Evolutionary conservation across 23 red algal species (phyloP).

Genomic region (Cyanidium caldarium): DNA sequence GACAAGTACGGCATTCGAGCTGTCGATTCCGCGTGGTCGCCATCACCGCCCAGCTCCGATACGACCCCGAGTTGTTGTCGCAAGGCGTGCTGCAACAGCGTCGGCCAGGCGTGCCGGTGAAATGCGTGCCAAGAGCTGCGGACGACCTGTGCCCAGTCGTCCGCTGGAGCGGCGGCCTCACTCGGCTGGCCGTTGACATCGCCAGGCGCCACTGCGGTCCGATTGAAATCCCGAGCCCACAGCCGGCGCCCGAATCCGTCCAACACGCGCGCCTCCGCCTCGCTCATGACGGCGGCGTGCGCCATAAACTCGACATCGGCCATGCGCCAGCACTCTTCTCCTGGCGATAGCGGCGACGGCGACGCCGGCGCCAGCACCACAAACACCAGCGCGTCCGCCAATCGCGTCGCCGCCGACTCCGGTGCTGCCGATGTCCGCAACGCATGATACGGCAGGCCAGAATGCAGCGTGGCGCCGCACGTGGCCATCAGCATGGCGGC

Average conservation of each 20-base stretch:
- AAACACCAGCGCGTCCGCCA: not conserved
- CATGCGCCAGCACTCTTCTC: not conserved
- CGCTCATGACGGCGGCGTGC: not conserved
- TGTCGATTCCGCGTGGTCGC: too few relatives aligned
- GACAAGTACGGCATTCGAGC: too few relatives aligned
- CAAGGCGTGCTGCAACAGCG: too few relatives aligned
- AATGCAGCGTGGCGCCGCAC: not conserved
- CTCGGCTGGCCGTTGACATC: too few relatives aligned
- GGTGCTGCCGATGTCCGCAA: not conserved
- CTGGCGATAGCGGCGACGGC: not conserved
- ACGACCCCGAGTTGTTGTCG: too few relatives aligned
- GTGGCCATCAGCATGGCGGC: not conserved
- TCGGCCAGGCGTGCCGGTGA: too few relatives aligned
- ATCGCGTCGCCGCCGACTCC: not conserved
- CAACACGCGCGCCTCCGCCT: too few relatives aligned
- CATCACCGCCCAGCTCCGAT: too few relatives aligned
- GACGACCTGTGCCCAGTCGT: too few relatives aligned
- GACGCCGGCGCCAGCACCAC: not conserved
- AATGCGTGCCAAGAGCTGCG: too few relatives aligned
- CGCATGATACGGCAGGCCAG: not conserved
- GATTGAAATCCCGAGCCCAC: not conserved
- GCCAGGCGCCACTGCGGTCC: not conserved
- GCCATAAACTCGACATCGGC: not conserved
- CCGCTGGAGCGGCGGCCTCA: too few relatives aligned
- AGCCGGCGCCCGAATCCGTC: too few relatives aligned